phyloP scores from a whole-genome alignment of 441 rosid genomes.

The Pelargonium myrrhifolium region DNA sequence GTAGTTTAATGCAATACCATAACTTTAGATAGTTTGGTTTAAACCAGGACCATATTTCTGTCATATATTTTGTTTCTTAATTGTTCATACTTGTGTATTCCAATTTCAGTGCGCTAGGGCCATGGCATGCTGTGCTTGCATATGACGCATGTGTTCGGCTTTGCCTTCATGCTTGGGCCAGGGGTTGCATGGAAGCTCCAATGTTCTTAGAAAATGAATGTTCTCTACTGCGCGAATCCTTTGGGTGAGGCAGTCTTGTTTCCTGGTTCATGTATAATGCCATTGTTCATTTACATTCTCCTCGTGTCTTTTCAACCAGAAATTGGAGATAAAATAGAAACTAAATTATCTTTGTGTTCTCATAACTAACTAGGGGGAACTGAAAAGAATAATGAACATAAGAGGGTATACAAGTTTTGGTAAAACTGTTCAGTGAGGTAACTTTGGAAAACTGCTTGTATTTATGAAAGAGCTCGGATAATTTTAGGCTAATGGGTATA shows the following conservation, averaged over 20 bases:
- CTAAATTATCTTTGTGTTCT: not conserved
- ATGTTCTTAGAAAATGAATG: slow-evolving; percentile 94
- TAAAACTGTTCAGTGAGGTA: not conserved
- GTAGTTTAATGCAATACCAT: slow-evolving; percentile 27
- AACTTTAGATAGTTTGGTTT: slow-evolving; percentile 9
- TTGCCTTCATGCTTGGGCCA: slow-evolving; percentile 99
- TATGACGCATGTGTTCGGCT: slow-evolving; percentile 96
- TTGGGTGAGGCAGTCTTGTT: slow-evolving; percentile 52
- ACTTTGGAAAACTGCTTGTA: not conserved
- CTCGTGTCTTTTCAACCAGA: not conserved
- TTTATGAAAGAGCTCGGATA: not conserved
- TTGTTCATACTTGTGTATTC: slow-evolving; percentile 12
- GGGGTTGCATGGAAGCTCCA: slow-evolving; percentile 98
- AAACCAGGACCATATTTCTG: slow-evolving; percentile 9
- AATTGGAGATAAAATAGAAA: not conserved
- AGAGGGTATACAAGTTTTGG: not conserved
- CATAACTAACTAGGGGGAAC: not conserved
- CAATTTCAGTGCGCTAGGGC: slow-evolving; percentile 72
- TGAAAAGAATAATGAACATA: not conserved
- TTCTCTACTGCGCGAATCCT: slow-evolving; percentile 72
- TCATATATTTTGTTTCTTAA: slow-evolving; percentile 10
- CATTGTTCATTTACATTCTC: not conserved
- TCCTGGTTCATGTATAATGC: slow-evolving; percentile 9
- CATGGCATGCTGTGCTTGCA: slow-evolving; percentile 95
- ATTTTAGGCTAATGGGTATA: not conserved